Evolutionary conservation across 2,329 filamentous ascomycete species (phyloP).

Genomic region (Aureobasidium melanogenum): DNA sequence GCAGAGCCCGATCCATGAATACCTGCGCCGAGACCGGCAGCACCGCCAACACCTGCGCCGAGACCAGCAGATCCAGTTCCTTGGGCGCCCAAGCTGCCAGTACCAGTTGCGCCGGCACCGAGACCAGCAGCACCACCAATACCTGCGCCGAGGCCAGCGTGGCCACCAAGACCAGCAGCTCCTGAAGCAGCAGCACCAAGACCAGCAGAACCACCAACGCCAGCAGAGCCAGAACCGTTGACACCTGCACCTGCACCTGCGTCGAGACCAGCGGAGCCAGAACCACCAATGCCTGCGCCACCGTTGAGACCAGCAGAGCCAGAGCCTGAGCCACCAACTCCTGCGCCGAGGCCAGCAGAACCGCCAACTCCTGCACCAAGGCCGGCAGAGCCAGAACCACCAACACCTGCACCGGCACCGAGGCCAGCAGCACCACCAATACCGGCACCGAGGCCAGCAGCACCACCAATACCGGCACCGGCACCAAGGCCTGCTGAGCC

Average conservation of each 20-base stretch:
- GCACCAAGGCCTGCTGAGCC: not conserved
- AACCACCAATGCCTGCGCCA: not conserved
- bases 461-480: not conserved
- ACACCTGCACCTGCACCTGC: constrained; percentile 20
- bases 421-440: constrained; percentile 16
- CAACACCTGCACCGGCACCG: constrained; percentile 20
- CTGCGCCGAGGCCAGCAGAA: constrained; percentile 18
- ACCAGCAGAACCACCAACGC: constrained; percentile 24
- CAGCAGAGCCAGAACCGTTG: constrained; percentile 16
- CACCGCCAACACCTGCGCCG: constrained; percentile 27
- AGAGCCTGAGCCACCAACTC: not conserved
- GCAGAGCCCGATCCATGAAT: not conserved
- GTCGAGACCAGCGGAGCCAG: no score
- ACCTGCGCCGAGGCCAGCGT: not conserved
- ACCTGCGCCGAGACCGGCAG: constrained; percentile 20
- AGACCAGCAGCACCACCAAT: not conserved
- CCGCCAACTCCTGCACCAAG: constrained; percentile 5
- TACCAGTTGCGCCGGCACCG: constrained; percentile 15
- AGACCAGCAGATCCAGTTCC: constrained; percentile 19
- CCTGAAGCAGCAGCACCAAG: constrained; percentile 26
- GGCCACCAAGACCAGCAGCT: constrained; percentile 23
- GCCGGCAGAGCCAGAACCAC: not conserved
- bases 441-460: constrained; percentile 8
- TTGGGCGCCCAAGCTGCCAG: constrained; percentile 17
- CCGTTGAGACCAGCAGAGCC: constrained; percentile 18